phyloP scores from a whole-genome alignment of 1,284 basidiomycete genomes.

The Ganoderma sinense region DNA sequence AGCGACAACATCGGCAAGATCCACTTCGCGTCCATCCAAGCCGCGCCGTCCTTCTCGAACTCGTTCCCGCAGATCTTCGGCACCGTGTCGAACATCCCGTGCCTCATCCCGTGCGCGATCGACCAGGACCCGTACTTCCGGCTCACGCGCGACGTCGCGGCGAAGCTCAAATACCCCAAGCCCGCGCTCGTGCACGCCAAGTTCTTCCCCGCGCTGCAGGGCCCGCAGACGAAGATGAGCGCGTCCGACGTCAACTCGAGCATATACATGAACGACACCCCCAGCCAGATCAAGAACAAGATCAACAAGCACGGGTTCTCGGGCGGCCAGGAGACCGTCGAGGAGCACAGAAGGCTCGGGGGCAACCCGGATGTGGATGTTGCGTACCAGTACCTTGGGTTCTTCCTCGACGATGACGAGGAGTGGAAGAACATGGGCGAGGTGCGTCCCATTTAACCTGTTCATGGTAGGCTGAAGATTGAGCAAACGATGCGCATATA shows the following conservation, averaged over 20 bases:
- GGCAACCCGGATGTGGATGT: slow-evolving; percentile 98
- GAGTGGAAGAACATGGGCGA: slow-evolving; percentile 81
- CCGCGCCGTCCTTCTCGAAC: slow-evolving; percentile 96
- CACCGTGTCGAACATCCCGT: slow-evolving; percentile 83
- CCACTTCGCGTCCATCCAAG: slow-evolving; percentile 98
- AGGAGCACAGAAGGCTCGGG: slow-evolving; percentile 90
- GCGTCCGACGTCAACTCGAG: slow-evolving; percentile 91
- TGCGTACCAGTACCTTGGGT: slow-evolving; percentile 94
- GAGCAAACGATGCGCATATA: slow-evolving; percentile 40
- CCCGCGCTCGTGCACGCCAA: slow-evolving; percentile 93
- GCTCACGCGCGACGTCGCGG: slow-evolving; percentile 94
- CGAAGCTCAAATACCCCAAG: slow-evolving; percentile 95
- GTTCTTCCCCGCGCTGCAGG: slow-evolving; percentile 98
- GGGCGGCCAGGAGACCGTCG: slow-evolving; percentile 91
- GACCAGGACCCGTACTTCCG: slow-evolving; percentile 99
- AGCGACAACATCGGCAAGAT: slow-evolving; percentile 99
- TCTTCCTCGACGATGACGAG: slow-evolving; percentile 96
- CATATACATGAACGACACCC: slow-evolving; percentile 96
- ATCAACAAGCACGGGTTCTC: slow-evolving; percentile 94
- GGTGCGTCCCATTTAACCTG: slow-evolving; percentile 51
- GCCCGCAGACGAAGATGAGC: slow-evolving; percentile 99
- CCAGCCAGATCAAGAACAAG: slow-evolving; percentile 97
- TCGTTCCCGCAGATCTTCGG: slow-evolving; percentile 99
- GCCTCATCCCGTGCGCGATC: slow-evolving; percentile 97
- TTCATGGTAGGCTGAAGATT: too few relatives aligned